Base-by-base conservation (phyloP, 768 basidiomycete genomes). In the Mycena amicta region DNA sequence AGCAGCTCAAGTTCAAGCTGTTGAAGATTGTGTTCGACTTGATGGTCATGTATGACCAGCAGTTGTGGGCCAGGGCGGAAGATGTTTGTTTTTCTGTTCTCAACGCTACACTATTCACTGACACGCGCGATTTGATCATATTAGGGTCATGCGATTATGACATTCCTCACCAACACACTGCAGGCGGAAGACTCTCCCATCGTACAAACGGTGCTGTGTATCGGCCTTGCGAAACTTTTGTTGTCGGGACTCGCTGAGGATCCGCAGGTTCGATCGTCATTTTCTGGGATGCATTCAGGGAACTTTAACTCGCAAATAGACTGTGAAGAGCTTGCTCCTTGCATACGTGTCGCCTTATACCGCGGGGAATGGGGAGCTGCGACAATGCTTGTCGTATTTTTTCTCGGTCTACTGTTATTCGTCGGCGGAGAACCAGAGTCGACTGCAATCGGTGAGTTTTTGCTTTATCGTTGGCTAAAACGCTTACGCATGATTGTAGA, bases 361-460 rank as follows among this genome's bases (percentile, higher is more conserved):
- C 0, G 81, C 77, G 11, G 83, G 87, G 25, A 98, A 97, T 68
- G 88, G 90, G 62, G 85, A 92, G 62, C 78, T 98, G 18, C 82
- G 93, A 43, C 96, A 98, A 72, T 98, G 94, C 68, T 77, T 99
- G 15, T 87, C 93, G 4, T 98, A 97, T 71, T 98, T 98, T 80
- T 90, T 99, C 77, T 93, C 94, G 0, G 88, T 94, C 0, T 98
- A 92, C 69, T 92, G 93, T 69, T 97, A 92, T 71, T 93, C 95
- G 0, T 88, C 92, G 0, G 72, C 86, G 5, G 72, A 69, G 18
- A 96, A 98, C 68, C 95, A 98, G 74, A 80, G 65, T 69, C 83
- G 78, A 78, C 86, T 78, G 63, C 83, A 80, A 52, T 73, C 73
- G 51, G 82, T 82, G 58, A 27, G 77, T 68, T 5, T 47, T 15